Base-by-base conservation (phyloP, 768 basidiomycete species). In the Harrya chromipes region DNA sequence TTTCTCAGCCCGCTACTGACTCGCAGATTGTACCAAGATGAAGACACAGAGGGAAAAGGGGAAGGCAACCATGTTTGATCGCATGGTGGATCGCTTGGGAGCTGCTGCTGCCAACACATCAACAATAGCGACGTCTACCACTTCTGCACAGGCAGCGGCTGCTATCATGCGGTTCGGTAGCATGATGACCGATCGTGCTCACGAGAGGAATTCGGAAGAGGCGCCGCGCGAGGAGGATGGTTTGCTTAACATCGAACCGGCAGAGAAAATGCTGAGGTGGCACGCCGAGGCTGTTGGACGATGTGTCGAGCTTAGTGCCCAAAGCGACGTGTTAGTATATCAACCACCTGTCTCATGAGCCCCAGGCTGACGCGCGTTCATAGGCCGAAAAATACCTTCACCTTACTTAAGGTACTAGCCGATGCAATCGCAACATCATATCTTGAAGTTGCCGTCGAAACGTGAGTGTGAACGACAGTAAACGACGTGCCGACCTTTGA, bases 271-370 rank as follows among this genome's bases (percentile, higher is more conserved):
- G 84, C 72, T 98, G 14, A 90, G 84, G 66, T 97, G 95, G 94
- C 97, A 99, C 68, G 95, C 97, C 2, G 97, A 99, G 65, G 91
- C 94, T 5, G 85, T 97, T 24, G 95, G 97, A 4, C 74, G 97
- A 58, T 94, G 92, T 56, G 90, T 94, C 11, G 97, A 98, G 68
- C 73, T 99, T 40, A 94, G 85, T 61, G 69, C 84, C 11, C 62
- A 79, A 8, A 84, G 80, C 37, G 97, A 99, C 61, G 83, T 94
- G 93, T 97, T 62, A 71, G 90, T 75, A 4, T 17, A 1, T 23
- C 8, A 24, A 38, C 31, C 20, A 39, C 4, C 10, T 37, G 34
- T n/a, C 33, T 36, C 31, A 33, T 12, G 16, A 20, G 37, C 17
- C 38, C 13, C 23, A 46, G 10, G n/a, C 41, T 48, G 29, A 46